Evolutionary conservation across 257 asterid species (phyloP).

Genomic region (Jacaranda copaia): DNA sequence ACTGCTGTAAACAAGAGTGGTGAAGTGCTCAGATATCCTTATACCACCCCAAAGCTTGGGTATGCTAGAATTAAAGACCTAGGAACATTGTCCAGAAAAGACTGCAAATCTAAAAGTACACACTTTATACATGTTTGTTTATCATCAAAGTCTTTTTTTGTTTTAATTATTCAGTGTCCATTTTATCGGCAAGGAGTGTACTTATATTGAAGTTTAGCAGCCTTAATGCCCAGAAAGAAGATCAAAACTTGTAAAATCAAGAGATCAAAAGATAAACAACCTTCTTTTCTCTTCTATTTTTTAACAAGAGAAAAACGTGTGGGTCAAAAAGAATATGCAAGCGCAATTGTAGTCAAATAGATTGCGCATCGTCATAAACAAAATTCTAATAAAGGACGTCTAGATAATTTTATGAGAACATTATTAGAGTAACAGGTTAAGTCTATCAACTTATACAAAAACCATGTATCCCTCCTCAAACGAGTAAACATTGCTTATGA

Average conservation of each 20-base stretch:
- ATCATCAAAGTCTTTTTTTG: background rate
- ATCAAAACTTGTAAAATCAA: background rate
- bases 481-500: constrained; percentile 38
- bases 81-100: constrained; percentile 48
- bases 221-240: too few species aligned
- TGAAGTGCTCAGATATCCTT: constrained; percentile 77
- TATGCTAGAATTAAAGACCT: constrained; percentile 59
- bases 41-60: constrained; percentile 81
- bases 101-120: constrained; percentile 51
- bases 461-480: constrained; percentile 55
- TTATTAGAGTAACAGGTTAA: background rate
- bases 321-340: background rate
- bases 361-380: constrained; percentile 27
- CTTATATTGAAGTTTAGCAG: constrained; percentile 14
- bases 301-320: background rate
- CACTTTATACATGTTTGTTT: constrained; percentile 22
- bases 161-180: constrained; percentile 24
- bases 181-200: background rate
- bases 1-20: constrained; percentile 69
- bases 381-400: background rate
- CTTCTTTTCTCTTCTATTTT: background rate
- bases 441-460: background rate
- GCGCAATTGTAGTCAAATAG: background rate
- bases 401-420: background rate
- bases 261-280: constrained; percentile 38